Evolutionary conservation across 2,329 filamentous ascomycete genomes (phyloP).

Genomic region (Didymella exigua): DNA sequence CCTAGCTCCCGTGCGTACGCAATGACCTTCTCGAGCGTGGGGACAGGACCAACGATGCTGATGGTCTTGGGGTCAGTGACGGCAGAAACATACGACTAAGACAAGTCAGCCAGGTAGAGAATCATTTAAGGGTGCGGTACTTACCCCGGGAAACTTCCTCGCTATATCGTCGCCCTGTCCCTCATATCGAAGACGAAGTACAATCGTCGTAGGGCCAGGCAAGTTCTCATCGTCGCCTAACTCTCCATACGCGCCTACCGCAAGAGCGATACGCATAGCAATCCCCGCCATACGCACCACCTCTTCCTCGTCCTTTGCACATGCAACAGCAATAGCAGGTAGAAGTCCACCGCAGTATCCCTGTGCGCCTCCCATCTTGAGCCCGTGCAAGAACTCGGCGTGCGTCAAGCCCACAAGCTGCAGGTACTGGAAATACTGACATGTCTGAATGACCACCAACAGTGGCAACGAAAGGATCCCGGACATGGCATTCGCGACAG

Average conservation of each 20-base stretch:
- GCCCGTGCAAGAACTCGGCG: too few species aligned
- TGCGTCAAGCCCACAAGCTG: constrained; percentile 5
- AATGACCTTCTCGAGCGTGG: constrained; percentile 17
- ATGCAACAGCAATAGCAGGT: constrained; percentile 21
- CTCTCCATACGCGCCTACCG: constrained; percentile 20
- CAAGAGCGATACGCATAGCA: constrained; percentile 19
- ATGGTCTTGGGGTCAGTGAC: constrained; percentile 31
- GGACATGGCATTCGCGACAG: constrained; percentile 22
- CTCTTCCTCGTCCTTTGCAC: constrained; percentile 21
- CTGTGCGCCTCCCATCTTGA: constrained; percentile 19
- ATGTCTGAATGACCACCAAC: constrained; percentile 25
- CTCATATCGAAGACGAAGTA: constrained; percentile 19
- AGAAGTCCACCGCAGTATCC: constrained; percentile 15
- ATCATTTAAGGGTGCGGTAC: too few species aligned
- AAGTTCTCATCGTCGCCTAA: constrained; percentile 22
- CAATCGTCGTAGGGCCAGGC: constrained; percentile 24
- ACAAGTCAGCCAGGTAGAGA: too few species aligned
- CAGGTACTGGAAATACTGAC: constrained; percentile 31
- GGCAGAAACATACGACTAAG: constrained; percentile 27
- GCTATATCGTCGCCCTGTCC: too few species aligned
- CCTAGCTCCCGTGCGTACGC: not conserved
- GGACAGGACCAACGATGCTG: constrained; percentile 26
- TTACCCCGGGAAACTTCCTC: too few species aligned
- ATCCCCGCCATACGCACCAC: constrained; percentile 18
- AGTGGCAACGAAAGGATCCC: constrained; percentile 22